Percentiles rank a stretch among this genome's conserved stretches.
Conservation (phyloP, 139 green algal species). For the Yamagishiella unicocca region DNA sequence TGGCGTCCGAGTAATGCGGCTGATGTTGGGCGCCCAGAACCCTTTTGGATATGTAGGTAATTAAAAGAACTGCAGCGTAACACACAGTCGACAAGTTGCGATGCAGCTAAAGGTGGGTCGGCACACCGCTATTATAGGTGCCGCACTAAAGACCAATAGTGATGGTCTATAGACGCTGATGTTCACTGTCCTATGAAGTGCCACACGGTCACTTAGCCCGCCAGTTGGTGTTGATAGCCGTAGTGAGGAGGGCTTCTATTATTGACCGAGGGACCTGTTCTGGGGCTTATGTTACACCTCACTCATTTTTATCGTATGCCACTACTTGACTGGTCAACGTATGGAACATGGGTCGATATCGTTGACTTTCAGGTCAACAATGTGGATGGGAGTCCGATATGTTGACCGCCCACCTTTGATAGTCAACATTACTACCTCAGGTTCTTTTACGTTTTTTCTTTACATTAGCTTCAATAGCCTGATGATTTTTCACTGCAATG, state of each 20-base stretch:
- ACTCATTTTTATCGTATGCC: neutral
- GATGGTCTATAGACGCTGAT: constrained; percentile 1
- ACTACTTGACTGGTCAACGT: neutral
- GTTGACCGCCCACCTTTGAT: neutral
- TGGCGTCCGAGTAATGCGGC: neutral
- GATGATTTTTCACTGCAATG: no score
- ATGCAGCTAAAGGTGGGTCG: no score
- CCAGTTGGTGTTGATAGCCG: neutral
- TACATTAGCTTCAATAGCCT: no score
- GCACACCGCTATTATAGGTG: no score
- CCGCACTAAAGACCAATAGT: no score
- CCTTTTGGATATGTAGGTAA: no score
- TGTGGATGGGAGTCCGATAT: neutral
- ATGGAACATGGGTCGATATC: neutral
- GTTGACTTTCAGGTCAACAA: constrained; percentile 8
- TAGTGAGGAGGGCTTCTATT: constrained; percentile 22
- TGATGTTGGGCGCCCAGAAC: no score
- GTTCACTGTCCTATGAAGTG: constrained; percentile 14
- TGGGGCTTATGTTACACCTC: constrained; percentile 26
- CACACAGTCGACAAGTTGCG: no score
- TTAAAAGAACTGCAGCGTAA: no score
- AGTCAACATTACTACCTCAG: neutral
- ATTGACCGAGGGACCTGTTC: neutral
- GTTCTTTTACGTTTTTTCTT: no score
- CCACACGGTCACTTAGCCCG: neutral